Evolutionary conservation across 2,329 filamentous ascomycete genomes (phyloP), one percentile per base, ranked within the genome.

Genomic region (Trichoderma pleuroti): DNA sequence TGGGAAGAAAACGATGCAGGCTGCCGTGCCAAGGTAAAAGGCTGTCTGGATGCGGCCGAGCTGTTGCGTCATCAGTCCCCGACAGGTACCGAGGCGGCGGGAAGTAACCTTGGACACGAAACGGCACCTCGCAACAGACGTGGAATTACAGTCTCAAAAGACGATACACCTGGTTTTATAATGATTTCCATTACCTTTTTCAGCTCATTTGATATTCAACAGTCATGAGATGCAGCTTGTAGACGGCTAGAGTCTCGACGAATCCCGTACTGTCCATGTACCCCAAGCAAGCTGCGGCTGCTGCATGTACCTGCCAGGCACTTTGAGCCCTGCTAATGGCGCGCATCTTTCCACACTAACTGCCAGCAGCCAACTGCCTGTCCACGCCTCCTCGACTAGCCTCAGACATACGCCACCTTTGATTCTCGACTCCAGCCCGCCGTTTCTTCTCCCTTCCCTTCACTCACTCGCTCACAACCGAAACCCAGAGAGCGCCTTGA

Each of bases 1-100:
- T n/a, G n/a, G n/a, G n/a, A n/a, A n/a, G n/a, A n/a, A n/a, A n/a
- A n/a, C n/a, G n/a, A 18, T 24, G 62, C 46, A 34, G 62, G 54
- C 36, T 34, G 10, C 34, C 52, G 5, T n/a, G 36, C 64, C 65
- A 60, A 49, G n/a, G 21, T 3, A n/a, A 24, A 52, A 49, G 11
- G 42, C 28, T 59, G 65, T 36, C 36, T 32, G 28, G 26, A n/a
- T 49, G 54, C 56, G 54, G 65, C 39, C 28, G 49, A 49, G 56
- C 56, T 61, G 65, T 68, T 68, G 56, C 65, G 65, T 68, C 65
- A 68, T 61, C 65, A 52, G 30, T 60, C 65, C 34, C 54, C n/a
- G 28, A n/a, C 39, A 68, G 65, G 65, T 61, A 68, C 56, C 56
- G 28, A 59, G 34, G 39, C 65, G 14, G 54, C 26, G 12, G 32